Conservation (phyloP, 2,329 filamentous ascomycete species). For the Colletotrichum sp. region DNA sequence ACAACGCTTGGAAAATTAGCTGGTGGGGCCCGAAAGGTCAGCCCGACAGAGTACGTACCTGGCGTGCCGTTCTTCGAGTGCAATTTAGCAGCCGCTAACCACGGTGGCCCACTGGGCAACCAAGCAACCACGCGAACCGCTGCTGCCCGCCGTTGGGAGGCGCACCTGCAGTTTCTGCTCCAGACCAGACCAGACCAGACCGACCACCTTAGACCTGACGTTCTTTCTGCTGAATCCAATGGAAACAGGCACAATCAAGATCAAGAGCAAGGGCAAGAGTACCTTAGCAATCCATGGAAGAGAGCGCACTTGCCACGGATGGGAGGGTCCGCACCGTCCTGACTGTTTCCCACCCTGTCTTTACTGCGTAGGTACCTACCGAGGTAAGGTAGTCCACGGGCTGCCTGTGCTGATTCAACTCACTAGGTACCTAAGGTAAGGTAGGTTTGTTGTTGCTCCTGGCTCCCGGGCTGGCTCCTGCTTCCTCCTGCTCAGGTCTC, state of each 20-base stretch:
- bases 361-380: no score
- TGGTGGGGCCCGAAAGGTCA: neutral
- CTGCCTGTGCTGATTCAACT: no score
- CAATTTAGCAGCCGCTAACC: neutral
- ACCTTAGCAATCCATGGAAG: no score
- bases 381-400: no score
- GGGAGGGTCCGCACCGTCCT: neutral
- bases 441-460: neutral
- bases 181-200: neutral
- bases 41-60: neutral
- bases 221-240: neutral
- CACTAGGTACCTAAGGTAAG: no score
- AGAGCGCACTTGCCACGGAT: neutral
- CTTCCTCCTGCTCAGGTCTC: neutral
- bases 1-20: neutral
- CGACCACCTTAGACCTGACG: no score
- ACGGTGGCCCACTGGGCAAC: neutral
- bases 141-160: neutral
- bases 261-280: neutral
- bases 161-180: neutral
- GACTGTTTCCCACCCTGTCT: neutral
- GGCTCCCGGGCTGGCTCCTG: neutral
- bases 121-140: conserved; percentile 3
- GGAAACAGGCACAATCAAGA: neutral
- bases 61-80: neutral